Evolutionary conservation across 176 grass and related monocot genomes (phyloP), one percentile per base, ranked within the genome.

Genomic region (Ensete ventricosum): DNA sequence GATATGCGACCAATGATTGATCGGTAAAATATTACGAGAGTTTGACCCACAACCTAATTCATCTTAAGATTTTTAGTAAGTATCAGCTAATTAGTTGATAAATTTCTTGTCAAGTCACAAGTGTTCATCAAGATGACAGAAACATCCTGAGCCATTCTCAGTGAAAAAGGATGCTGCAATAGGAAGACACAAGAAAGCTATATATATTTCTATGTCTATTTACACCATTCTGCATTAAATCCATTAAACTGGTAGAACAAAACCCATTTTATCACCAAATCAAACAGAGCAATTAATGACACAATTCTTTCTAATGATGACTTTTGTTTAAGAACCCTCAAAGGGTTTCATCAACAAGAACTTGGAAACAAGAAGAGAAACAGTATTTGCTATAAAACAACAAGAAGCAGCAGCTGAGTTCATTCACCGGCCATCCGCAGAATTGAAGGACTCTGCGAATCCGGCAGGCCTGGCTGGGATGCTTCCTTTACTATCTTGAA

Each of bases 401-500:
- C n/a, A 60, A 19, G 14, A 17, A 58, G 14, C 63, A 22, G n/a
- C 11, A 22, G n/a, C 11, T 67, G 34, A 43, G 34, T 43, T 67
- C 34, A 23, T 78, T 98, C 88, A 98, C 86, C 90, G 81, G 69
- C 90, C 95, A 49, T 93, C 95, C 2, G 90, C 90, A 14, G 93
- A 97, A 69, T 87, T 97, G 85, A 98, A 93, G 0, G 90, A 98
- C 20, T 93, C 95, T 0, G 88, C 90, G 24, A 98, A 98, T 64
- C 95, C 95, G 0, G 80, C 86, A 2, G 95, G 95, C 66, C 88
- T 81, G 11, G 85, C 84, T 1, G 95, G 95, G 70, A 98, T 98
- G 90, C 95, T 98, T 64, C 88, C 95, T 67, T 98, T 93, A 72
- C 90, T 98, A 72, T 98, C 90, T 25, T 88, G 75, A 14, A 93